Conservation (phyloP, 305 asterid species). For the Fraxinus nigra region DNA sequence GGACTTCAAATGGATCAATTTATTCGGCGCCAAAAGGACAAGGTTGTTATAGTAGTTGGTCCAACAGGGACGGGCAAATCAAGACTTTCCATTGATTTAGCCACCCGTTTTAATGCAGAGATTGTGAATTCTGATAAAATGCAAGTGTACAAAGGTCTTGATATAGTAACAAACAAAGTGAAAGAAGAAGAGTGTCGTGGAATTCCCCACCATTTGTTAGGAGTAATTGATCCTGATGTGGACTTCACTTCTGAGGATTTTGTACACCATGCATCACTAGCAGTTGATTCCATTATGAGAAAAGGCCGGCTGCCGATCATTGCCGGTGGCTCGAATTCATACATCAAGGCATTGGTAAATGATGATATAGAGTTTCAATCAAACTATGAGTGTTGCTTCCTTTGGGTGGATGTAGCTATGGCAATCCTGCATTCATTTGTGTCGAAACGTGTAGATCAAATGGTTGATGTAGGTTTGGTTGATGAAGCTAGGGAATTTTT, state of each 20-base stretch:
- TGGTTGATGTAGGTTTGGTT: conserved; percentile 38
- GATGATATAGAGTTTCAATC: conserved; percentile 23
- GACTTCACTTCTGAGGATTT: conserved; percentile 35
- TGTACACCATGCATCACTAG: conserved; percentile 21
- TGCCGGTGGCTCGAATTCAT: conserved; percentile 52
- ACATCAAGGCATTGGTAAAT: conserved; percentile 31
- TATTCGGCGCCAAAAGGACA: conserved; percentile 26
- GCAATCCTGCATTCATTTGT: conserved; percentile 23
- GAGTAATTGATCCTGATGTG: conserved; percentile 28
- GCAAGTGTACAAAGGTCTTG: conserved; percentile 39
- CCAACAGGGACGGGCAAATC: conserved; percentile 52
- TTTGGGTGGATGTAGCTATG: conserved; percentile 37
- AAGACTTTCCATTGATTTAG: conserved; percentile 33
- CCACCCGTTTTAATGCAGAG: conserved; percentile 36
- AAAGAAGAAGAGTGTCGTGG: conserved; percentile 27
- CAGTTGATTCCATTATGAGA: background rate
- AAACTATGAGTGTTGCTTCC: conserved; percentile 27
- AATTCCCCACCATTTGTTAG: conserved; percentile 44
- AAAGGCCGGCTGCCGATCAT: conserved; percentile 37
- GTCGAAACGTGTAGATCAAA: conserved; percentile 39
- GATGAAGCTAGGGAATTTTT: conserved; percentile 39
- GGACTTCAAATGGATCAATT: conserved; percentile 29
- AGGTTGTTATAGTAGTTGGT: conserved; percentile 44
- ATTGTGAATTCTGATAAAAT: conserved; percentile 50
- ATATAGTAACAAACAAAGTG: conserved; percentile 37